A percentile compares a stretch with the other conserved stretches of the same genome.
phyloP scores from a whole-genome alignment of 768 basidiomycete genomes.

The Mrakia gelida region DNA sequence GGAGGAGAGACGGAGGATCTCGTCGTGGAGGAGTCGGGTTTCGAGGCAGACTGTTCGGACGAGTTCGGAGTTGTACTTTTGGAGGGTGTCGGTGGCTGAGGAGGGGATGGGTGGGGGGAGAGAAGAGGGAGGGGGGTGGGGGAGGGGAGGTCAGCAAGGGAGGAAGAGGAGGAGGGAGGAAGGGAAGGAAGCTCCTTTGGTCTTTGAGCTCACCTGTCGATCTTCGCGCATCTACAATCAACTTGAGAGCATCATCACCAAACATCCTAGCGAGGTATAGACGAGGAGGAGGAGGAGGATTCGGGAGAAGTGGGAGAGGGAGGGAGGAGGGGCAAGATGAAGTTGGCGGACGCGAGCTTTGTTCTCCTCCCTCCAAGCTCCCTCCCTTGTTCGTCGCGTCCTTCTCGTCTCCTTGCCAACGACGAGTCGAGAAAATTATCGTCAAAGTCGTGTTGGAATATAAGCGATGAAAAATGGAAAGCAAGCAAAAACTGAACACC shows the following conservation, averaged over 20 bases:
- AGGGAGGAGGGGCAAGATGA: background rate
- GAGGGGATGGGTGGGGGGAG: slow-evolving; percentile 29
- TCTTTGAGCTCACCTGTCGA: slow-evolving; percentile 51
- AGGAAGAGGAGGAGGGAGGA: background rate
- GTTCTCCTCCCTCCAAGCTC: no score
- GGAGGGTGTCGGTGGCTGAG: slow-evolving; percentile 63
- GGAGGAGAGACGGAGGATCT: slow-evolving; percentile 37
- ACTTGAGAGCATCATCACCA: slow-evolving; percentile 59
- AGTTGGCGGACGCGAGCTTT: no score
- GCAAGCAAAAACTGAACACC: no score
- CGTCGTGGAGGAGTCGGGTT: slow-evolving; percentile 67
- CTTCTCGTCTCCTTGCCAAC: background rate
- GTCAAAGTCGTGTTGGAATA: no score
- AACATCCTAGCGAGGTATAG: background rate
- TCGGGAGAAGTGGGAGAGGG: background rate
- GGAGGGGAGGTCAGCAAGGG: background rate
- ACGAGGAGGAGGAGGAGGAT: background rate
- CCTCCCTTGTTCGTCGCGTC: background rate
- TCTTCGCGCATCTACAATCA: slow-evolving; percentile 77
- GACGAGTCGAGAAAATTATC: background rate
- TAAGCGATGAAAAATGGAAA: no score
- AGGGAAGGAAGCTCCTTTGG: background rate
- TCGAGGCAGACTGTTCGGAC: slow-evolving; percentile 84
- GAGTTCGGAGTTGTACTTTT: slow-evolving; percentile 87
- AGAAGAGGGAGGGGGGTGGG: background rate